These are phyloP conservation scores for Kwoniella shivajii DNA, from an alignment of 1,284 basidiomycete species.

Conservation along the genomic window DNA sequence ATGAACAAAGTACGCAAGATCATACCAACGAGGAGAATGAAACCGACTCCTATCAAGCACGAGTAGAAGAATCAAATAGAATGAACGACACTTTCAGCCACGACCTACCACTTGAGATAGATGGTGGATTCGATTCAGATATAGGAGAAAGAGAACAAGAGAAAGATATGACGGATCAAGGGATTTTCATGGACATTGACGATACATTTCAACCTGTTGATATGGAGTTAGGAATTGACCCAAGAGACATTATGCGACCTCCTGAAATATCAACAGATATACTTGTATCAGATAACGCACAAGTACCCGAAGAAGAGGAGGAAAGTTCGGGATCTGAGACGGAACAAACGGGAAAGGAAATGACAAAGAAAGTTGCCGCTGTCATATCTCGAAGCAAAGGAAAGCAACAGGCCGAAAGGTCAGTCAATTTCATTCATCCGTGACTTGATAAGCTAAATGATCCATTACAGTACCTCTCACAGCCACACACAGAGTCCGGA, in stretches of 20 bases:
- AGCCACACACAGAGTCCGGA: neutral
- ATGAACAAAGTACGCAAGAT: too few relatives aligned
- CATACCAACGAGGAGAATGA: too few relatives aligned
- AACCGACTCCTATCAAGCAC: too few relatives aligned
- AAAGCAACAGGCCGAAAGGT: neutral
- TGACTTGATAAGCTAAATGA: too few relatives aligned
- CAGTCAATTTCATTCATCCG: neutral
- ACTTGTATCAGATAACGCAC: neutral
- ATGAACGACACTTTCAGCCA: too few relatives aligned
- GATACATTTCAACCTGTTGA: slow-evolving; percentile 3
- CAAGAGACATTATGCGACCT: slow-evolving; percentile 4
- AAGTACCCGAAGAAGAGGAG: neutral
- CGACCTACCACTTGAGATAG: neutral
- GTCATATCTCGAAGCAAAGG: neutral
- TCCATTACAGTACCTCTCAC: neutral
- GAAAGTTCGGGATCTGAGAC: too few relatives aligned
- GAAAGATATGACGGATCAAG: neutral
- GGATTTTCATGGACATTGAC: neutral
- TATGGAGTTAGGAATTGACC: slow-evolving; percentile 3
- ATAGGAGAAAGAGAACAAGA: neutral
- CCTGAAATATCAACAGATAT: neutral
- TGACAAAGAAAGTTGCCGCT: neutral
- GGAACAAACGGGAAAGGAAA: neutral
- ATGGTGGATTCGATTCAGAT: neutral
- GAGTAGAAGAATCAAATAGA: too few relatives aligned